Evolutionary conservation across 148 eudicot genomes (phyloP), one percentile per base, ranked within the genome.

Genomic region (Diospyros lotus): DNA sequence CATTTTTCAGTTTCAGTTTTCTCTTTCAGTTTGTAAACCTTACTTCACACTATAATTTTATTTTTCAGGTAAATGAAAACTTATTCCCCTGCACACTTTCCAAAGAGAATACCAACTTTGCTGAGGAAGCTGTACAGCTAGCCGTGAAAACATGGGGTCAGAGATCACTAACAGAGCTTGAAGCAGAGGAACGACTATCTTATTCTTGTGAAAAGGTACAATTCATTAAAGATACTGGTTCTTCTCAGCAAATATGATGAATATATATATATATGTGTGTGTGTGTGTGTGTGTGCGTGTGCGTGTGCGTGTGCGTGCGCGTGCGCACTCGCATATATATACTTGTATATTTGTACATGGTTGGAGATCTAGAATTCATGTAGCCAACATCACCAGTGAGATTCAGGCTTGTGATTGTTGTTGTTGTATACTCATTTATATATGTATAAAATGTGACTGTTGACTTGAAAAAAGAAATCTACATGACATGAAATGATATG

Each of bases 161-260:
- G 72, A 87, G 82, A 79, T 96, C 99, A 58, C 83, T 96, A 80
- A 81, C 89, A 78, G 99, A 93, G 81, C 97, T 96, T 74, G 99
- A 96, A 83, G 98, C 94, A 56, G 99, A 96, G 83, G 99, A 96
- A 71, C 77, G 98, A 56, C 85, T 96, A 40, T 96, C 97, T 68
- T 93, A 89, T 85, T 87, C 89, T 64, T 93, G 98, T 84, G 99
- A 96, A 83, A 96, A 96, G 99, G 99, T 93, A 76, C 83, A 54
- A 58, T 75, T 41, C 69, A 17, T 58, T 62, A 60, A 68, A 68
- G 65, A 76, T 79, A 56, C 50, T 53, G 64, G 43, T 48, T 9
- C 42, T 74, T 28, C 61, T 51, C 42, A 46, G 11, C 59, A 52
- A 39, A 5, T 68, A 43, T 50, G 40, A 50, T 51, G 18, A 18